Evolutionary conservation across 257 asterid genomes (phyloP).

Genomic region (Solanum etuberosum): DNA sequence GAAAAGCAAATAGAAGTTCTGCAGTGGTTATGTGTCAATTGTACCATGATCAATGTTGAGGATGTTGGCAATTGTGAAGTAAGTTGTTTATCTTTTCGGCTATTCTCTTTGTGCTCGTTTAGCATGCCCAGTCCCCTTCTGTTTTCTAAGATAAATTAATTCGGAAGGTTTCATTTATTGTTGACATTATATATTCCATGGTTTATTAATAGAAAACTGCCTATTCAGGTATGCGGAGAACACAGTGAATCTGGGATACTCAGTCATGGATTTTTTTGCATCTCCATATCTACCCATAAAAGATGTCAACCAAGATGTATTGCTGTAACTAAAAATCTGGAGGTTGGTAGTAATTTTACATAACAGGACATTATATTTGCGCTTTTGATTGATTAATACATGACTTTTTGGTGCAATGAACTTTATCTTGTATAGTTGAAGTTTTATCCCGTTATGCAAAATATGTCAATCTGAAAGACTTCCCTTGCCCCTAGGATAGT

Average conservation of each 20-base stretch:
- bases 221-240: slow-evolving; percentile 66
- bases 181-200: neutral
- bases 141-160: neutral
- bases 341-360: slow-evolving; percentile 30
- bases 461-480: neutral
- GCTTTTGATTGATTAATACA: neutral
- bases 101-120: neutral
- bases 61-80: slow-evolving; percentile 51
- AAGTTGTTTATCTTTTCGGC: slow-evolving; percentile 4
- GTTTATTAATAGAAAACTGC: neutral
- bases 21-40: slow-evolving; percentile 54
- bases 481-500: neutral
- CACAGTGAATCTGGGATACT: slow-evolving; percentile 79
- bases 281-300: slow-evolving; percentile 35
- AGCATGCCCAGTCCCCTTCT: neutral
- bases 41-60: slow-evolving; percentile 66
- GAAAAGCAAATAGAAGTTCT: slow-evolving; percentile 22
- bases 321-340: slow-evolving; percentile 18
- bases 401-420: neutral
- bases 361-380: neutral
- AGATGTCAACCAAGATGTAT: slow-evolving; percentile 14
- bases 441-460: neutral
- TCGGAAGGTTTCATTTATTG: neutral
- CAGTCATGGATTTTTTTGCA: slow-evolving; percentile 52
- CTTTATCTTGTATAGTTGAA: neutral